A percentile compares a stretch with the other conserved stretches of the same genome.
phyloP scores from a whole-genome alignment of 345 rosid genomes.

The Brassica juncea region DNA sequence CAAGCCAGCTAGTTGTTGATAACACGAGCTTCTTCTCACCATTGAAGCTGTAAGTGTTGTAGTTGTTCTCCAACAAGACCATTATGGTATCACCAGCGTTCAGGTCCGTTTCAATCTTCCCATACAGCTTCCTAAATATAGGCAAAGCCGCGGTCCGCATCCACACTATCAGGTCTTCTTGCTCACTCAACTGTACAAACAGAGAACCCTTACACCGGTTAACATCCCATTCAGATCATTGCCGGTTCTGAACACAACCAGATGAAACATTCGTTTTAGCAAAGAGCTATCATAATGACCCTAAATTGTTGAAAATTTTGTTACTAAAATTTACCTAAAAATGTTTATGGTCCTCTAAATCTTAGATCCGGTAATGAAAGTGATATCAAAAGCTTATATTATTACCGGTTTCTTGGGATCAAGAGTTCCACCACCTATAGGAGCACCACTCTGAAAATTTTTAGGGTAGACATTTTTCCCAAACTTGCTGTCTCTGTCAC shows the following conservation, averaged over 20 bases:
- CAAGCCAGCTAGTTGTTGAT: constrained; percentile 96
- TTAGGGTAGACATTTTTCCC: constrained; percentile 73
- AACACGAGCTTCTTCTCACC: constrained; percentile 95
- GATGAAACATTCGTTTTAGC: neutral
- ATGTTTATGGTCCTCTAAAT: no score
- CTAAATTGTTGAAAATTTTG: neutral
- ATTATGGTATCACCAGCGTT: constrained; percentile 50
- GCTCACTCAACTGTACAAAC: constrained; percentile 70
- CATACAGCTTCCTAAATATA: constrained; percentile 91
- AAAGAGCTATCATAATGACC: no score
- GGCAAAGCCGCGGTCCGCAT: constrained; percentile 99
- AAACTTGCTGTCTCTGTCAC: constrained; percentile 85
- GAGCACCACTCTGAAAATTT: constrained; percentile 62
- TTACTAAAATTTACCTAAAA: no score
- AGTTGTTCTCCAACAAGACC: constrained; percentile 59
- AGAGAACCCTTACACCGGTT: constrained; percentile 1
- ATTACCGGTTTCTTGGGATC: constrained; percentile 54
- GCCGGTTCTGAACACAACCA: neutral
- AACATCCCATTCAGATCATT: neutral
- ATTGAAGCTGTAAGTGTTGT: constrained; percentile 89
- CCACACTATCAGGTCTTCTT: constrained; percentile 97
- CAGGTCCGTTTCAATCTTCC: constrained; percentile 83
- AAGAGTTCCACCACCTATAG: constrained; percentile 63
- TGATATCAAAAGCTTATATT: neutral
- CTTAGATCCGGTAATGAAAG: neutral